Base-by-base conservation (phyloP, 208 protist genomes). In the Trypanosoma brucei region DNA sequence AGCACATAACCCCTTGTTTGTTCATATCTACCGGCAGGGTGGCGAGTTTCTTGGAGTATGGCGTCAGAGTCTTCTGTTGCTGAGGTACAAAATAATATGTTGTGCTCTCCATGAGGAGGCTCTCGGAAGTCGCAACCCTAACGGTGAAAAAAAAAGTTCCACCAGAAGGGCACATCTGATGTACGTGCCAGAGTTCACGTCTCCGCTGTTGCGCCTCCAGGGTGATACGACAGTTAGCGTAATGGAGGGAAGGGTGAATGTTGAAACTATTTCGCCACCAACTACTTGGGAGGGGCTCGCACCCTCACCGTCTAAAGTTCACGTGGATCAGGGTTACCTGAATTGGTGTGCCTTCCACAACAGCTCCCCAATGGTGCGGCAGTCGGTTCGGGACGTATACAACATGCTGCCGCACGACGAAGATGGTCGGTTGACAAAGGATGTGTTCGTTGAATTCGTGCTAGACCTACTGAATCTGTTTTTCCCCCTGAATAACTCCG, bases 31-130 rank as follows among this genome's bases (percentile, higher is more conserved):
- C 37, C 67, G 59, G 3, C 35, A 38, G 6, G 56, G 55, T 52
- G 60, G 58, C 2, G 58, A 70, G 42, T 71, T 65, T 33, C 50
- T 89, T n/a, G 89, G 89, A 7, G 81, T 70, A n/a, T 93, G 83
- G 64, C 84, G 89, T 0, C 89, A 92, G 66, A 89, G 82, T 37
- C 69, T 84, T 5, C 50, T 87, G 55, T 75, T 95, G 5, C 66
- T 95, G 35, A 84, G 88, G 54, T 93, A 76, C 69, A 95, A 93
- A 72, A 56, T 91, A 30, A 86, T 82, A 55, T 92, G 83, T 62
- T 71, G 77, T 31, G 86, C 89, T 1, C 53, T 95, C 38, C 73
- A 91, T 46, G 85, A 91, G 55, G 81, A 90, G 56, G 67, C 66
- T n/a, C 72, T 74, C 0, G 50, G 70, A 48, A 72, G 80, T 6